phyloP scores from a whole-genome alignment of 2,329 filamentous ascomycete genomes.

The Ophiocordyceps australis region DNA sequence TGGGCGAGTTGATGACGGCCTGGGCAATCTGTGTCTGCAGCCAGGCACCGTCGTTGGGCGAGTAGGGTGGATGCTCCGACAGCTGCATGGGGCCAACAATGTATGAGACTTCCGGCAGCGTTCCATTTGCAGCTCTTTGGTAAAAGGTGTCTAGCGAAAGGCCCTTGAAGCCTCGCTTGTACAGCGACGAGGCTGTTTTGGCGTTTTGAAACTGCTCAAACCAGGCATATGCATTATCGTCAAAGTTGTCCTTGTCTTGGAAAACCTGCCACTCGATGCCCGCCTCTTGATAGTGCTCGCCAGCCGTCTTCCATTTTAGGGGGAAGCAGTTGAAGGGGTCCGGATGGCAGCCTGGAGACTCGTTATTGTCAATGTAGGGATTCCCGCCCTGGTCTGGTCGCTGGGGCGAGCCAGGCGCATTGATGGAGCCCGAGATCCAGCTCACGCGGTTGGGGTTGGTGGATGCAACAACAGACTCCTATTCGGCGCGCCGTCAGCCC shows the following conservation, averaged over 20 bases:
- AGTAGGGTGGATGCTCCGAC: conserved; percentile 33
- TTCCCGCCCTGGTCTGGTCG: conserved; percentile 19
- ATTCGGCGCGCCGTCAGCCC: too few relatives aligned
- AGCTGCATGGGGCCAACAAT: conserved; percentile 30
- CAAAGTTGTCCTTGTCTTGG: conserved; percentile 30
- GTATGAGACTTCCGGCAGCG: conserved; percentile 29
- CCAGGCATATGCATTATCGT: conserved; percentile 34
- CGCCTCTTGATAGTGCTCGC: conserved; percentile 26
- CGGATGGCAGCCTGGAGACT: conserved; percentile 23
- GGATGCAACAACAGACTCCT: conserved; percentile 28
- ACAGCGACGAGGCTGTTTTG: conserved; percentile 16
- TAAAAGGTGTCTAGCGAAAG: conserved; percentile 31
- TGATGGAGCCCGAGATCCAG: conserved; percentile 30
- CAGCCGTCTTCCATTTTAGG: conserved; percentile 32
- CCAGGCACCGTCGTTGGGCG: conserved; percentile 34
- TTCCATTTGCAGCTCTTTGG: conserved; percentile 26
- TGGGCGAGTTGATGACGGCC: conserved; percentile 27
- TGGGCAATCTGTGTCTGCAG: conserved; percentile 32
- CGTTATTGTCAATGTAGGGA: conserved; percentile 30
- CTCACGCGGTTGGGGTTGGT: conserved; percentile 34
- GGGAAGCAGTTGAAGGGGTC: conserved; percentile 30
- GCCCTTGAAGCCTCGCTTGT: conserved; percentile 25
- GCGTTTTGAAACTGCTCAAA: conserved; percentile 33
- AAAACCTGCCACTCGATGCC: conserved; percentile 31
- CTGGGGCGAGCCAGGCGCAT: conserved; percentile 25